A percentile compares a stretch with the other conserved stretches of the same genome.
phyloP scores from a whole-genome alignment of 2,329 filamentous ascomycete species.

The Aspergillus novoparasiticus region DNA sequence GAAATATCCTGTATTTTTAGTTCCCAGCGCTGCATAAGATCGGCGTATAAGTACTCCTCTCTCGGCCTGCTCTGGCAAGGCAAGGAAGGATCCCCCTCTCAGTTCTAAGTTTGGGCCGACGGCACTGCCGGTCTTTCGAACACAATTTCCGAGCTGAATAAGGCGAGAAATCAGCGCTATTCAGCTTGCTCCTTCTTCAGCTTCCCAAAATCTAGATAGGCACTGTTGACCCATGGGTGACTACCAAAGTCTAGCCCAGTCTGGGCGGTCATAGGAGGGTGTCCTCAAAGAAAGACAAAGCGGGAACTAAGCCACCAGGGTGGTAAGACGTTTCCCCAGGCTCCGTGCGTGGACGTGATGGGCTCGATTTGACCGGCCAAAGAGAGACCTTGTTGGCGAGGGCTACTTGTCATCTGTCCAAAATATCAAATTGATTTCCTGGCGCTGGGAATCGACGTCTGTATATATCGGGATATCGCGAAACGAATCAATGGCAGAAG shows the following conservation, averaged over 20 bases:
- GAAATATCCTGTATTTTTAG: background rate
- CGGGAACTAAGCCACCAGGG: background rate
- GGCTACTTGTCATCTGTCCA: background rate
- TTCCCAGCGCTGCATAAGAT: constrained; percentile 2
- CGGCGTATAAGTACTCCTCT: background rate
- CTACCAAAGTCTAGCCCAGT: background rate
- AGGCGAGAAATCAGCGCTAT: background rate
- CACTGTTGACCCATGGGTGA: background rate
- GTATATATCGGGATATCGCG: background rate
- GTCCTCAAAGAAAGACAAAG: constrained; percentile 3
- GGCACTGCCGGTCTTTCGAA: background rate
- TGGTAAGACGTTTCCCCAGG: background rate
- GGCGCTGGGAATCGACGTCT: background rate
- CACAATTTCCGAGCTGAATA: background rate
- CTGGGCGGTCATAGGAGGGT: background rate
- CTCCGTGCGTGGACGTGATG: background rate
- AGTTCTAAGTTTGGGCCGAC: background rate
- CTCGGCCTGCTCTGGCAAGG: background rate
- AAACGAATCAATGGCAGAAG: background rate
- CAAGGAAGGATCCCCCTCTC: background rate
- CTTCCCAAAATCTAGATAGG: background rate
- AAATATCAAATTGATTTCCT: background rate
- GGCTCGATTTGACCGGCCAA: background rate
- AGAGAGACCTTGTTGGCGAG: background rate
- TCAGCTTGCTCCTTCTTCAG: background rate